These are phyloP conservation scores for Pythium inflatum DNA, from an alignment of 352 stramenopile genomes.

Conservation along the genomic window DNA sequence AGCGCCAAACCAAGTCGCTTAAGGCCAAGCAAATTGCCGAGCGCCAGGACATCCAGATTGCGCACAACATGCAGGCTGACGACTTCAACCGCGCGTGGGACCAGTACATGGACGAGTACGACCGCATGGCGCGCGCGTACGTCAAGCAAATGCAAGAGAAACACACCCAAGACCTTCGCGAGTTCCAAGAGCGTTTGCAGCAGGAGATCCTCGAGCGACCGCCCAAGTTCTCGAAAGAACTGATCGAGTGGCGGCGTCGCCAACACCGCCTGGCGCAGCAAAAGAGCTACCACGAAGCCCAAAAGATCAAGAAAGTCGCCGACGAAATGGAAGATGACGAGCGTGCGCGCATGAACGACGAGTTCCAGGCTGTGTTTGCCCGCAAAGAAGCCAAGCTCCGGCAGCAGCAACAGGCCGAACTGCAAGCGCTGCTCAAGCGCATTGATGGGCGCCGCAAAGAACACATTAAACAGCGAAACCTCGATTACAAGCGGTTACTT, in stretches of 20 bases:
- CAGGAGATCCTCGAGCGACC: constrained; percentile 86
- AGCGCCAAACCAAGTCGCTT: constrained; percentile 91
- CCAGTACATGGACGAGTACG: constrained; percentile 95
- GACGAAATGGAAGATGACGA: constrained; percentile 95
- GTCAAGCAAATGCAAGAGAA: constrained; percentile 95
- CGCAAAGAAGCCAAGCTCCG: constrained; percentile 91
- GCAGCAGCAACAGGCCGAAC: constrained; percentile 92
- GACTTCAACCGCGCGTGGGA: constrained; percentile 95
- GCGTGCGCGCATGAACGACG: constrained; percentile 85
- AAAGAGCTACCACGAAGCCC: constrained; percentile 93
- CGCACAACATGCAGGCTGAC: constrained; percentile 95
- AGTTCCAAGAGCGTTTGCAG: constrained; percentile 90
- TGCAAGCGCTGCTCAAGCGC: constrained; percentile 93
- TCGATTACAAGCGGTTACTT: constrained; percentile 93
- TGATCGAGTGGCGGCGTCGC: constrained; percentile 94
- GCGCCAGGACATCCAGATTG: constrained; percentile 94
- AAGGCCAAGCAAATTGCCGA: constrained; percentile 91
- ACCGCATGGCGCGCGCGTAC: constrained; percentile 94
- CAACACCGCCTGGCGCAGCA: constrained; percentile 94
- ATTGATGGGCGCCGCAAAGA: constrained; percentile 94
- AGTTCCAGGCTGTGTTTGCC: constrained; percentile 73
- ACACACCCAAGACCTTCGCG: constrained; percentile 79
- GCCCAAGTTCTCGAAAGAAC: constrained; percentile 93
- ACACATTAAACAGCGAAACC: constrained; percentile 92
- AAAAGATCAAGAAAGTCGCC: constrained; percentile 95